Evolutionary conservation across 179 eudicot genomes (phyloP).

Genomic region (Dionaea muscipula): DNA sequence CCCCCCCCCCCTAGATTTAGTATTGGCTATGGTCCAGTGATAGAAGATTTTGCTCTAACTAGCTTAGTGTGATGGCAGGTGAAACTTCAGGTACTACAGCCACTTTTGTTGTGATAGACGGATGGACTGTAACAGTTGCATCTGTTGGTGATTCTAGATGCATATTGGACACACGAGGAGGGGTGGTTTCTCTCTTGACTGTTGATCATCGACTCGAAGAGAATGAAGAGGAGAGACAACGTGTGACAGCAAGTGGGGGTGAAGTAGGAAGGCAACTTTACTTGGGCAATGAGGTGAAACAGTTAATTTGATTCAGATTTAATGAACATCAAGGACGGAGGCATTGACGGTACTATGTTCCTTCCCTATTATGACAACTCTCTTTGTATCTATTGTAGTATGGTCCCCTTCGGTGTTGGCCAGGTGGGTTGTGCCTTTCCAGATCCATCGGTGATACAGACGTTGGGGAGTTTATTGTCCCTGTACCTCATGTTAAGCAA

Average conservation of each 20-base stretch:
- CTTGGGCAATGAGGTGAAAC: constrained; percentile 56
- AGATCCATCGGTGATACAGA: constrained; percentile 85
- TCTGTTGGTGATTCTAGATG: constrained; percentile 87
- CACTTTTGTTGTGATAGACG: constrained; percentile 74
- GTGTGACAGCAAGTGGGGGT: constrained; percentile 78
- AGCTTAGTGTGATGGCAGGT: constrained; percentile 26
- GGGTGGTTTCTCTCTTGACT: constrained; percentile 55
- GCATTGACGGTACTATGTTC: neutral
- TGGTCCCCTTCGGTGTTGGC: constrained; percentile 87
- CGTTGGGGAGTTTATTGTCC: constrained; percentile 79
- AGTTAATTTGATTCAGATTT: constrained; percentile 1
- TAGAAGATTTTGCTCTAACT: neutral
- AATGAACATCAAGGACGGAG: neutral
- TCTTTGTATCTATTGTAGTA: constrained; percentile 22
- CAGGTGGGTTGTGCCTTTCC: constrained; percentile 81
- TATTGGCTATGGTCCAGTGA: neutral
- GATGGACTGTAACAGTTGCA: constrained; percentile 76
- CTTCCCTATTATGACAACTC: neutral
- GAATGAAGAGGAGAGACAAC: constrained; percentile 63
- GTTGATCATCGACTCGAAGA: constrained; percentile 80
- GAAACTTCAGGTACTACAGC: constrained; percentile 77
- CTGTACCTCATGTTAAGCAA: constrained; percentile 86
- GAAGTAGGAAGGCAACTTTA: constrained; percentile 68
- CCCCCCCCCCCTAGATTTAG: neutral
- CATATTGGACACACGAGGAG: constrained; percentile 70